Base-by-base conservation (phyloP, 106 monocot species). In the Phalaenopsis equestris region DNA sequence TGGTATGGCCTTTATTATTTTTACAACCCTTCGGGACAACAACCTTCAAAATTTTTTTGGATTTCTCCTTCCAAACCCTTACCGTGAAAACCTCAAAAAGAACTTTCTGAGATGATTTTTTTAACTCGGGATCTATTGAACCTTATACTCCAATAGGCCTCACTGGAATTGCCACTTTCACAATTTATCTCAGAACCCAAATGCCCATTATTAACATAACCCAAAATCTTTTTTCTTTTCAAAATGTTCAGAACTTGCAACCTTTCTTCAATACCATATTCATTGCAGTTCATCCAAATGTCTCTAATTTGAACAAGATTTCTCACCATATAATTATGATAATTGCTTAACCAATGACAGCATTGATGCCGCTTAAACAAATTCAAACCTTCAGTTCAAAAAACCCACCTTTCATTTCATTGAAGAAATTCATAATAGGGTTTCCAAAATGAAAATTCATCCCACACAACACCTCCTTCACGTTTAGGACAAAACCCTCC, bases 271-370 rank as follows among this genome's bases (percentile, higher is more conserved):
- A 99, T 82, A 12, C 84, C 81, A 79, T 91, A 94, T 12, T 81
- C 88, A 38, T 42, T 67, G 19, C 82, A 88, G 75, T 84, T 85
- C 67, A 84, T 55, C 92, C 90, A 94, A 1, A 77, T 79, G 78
- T 90, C 80, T 67, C 68, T 85, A 18, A 88, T 87, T 67, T 55
- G 68, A 9, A 83, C 38, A 78, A 99, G 86, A 68, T 76, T 79
- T 45, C 87, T 82, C 12, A 99, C 88, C 94, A 94, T 88, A 8
- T 81, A 83, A 75, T 93, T 90, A 39, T 99, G 98, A 79, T 99
- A 93, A 78, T 83, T 79, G 4, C 84, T 79, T 24, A 99, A 67
- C 41, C 19, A 55, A 75, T 93, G 89, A 67, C 93, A 91, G 79
- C 94, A 86, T 78, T 89, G 43, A 5, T 78, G 79, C 68, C 81